phyloP scores from a whole-genome alignment of 2,329 filamentous ascomycete species.

The Alternaria viburni region DNA sequence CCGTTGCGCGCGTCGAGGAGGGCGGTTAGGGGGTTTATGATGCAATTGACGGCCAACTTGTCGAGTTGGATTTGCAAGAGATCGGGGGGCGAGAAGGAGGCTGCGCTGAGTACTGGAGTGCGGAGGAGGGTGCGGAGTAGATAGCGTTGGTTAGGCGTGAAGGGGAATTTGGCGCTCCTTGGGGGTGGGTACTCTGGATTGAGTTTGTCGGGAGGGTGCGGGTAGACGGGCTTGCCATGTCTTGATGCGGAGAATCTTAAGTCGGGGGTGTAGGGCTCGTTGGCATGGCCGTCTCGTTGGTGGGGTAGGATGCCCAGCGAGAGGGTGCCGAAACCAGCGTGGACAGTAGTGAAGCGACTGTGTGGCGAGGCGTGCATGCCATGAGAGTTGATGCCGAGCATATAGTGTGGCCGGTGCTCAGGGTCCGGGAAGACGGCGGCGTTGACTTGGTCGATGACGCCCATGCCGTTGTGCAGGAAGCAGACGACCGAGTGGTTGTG shows the following conservation, averaged over 20 bases:
- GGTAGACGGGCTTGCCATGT: conserved; percentile 2
- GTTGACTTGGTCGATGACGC: conserved; percentile 80
- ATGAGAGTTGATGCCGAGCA: conserved; percentile 72
- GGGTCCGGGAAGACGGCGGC: conserved; percentile 71
- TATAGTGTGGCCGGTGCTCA: conserved; percentile 71
- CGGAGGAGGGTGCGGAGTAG: conserved; percentile 69
- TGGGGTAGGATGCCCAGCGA: conserved; percentile 60
- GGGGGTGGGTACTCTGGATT: conserved; percentile 22
- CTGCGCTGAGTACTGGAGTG: conserved; percentile 66
- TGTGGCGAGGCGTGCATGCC: conserved; percentile 56
- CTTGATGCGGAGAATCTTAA: conserved; percentile 17
- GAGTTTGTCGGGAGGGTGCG: conserved; percentile 18
- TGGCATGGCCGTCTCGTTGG: conserved; percentile 38
- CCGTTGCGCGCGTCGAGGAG: conserved; percentile 79
- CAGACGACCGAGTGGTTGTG: conserved; percentile 72
- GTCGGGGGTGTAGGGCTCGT: conserved; percentile 32
- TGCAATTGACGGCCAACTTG: conserved; percentile 74
- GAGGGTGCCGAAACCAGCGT: conserved; percentile 66
- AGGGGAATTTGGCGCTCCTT: conserved; percentile 29
- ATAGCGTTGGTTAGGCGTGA: conserved; percentile 60
- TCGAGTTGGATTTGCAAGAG: conserved; percentile 79
- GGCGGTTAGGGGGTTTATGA: conserved; percentile 82
- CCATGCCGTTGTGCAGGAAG: conserved; percentile 82
- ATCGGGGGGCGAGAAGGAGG: conserved; percentile 63
- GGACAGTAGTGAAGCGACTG: conserved; percentile 60